Conservation (phyloP, 2,329 filamentous ascomycete species). For the Sporothrix sp. region DNA sequence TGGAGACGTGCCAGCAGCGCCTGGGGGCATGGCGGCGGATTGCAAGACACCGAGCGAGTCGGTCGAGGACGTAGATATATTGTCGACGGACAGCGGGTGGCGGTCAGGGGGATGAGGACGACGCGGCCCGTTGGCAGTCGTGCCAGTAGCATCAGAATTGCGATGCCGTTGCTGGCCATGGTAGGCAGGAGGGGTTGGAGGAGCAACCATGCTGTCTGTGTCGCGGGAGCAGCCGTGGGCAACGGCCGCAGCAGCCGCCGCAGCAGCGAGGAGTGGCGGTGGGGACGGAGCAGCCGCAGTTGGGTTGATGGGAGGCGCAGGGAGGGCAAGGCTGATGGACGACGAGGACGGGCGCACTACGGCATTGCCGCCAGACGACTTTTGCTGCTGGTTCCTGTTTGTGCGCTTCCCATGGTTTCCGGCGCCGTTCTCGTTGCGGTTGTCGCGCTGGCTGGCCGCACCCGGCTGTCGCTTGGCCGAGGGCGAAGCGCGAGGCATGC, state of each 20-base stretch:
- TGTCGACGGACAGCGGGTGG: not conserved
- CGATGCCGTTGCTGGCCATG: constrained; percentile 11
- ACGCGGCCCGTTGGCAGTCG: not conserved
- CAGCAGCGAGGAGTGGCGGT: constrained; percentile 1
- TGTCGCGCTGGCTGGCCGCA: constrained; percentile 56
- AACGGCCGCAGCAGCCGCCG: constrained; percentile 13
- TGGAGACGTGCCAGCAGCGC: constrained; percentile 21
- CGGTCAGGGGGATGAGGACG: not conserved
- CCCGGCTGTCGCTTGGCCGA: constrained; percentile 53
- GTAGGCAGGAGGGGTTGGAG: constrained; percentile 11
- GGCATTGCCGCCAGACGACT: constrained; percentile 8
- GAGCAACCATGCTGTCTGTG: constrained; percentile 20
- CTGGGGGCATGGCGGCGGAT: constrained; percentile 23
- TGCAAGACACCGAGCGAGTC: constrained; percentile 33
- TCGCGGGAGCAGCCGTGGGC: constrained; percentile 18
- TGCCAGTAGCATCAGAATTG: constrained; percentile 3
- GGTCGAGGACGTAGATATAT: constrained; percentile 37
- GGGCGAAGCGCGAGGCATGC: constrained; percentile 53
- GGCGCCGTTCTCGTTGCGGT: constrained; percentile 78
- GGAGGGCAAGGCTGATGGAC: not conserved
- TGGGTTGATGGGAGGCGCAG: not conserved
- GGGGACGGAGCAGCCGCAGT: not conserved
- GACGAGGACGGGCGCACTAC: constrained; percentile 2
- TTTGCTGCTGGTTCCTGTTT: constrained; percentile 36
- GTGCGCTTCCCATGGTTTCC: constrained; percentile 65